Evolutionary conservation across 2,329 filamentous ascomycete genomes (phyloP).

Genomic region (Paecilomyces dactylethromorphus): DNA sequence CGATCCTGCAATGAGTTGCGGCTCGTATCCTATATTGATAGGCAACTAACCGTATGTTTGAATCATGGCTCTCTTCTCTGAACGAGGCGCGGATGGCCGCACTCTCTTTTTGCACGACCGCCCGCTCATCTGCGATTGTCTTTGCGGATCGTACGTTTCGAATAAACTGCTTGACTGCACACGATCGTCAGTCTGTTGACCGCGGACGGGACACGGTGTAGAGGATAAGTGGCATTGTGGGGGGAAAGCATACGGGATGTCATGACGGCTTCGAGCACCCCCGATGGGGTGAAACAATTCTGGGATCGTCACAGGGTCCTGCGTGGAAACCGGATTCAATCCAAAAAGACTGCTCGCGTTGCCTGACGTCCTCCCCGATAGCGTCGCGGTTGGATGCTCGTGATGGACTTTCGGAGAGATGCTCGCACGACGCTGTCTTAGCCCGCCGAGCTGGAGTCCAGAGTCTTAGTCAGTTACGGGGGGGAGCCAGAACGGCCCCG

Average conservation of each 20-base stretch:
- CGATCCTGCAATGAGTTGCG: slow-evolving; percentile 14
- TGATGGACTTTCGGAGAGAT: slow-evolving; percentile 4
- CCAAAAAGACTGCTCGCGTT: not conserved
- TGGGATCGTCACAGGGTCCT: slow-evolving; percentile 1
- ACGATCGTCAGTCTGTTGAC: slow-evolving; percentile 1
- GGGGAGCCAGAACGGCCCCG: too few species aligned
- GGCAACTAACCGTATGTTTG: slow-evolving; percentile 67
- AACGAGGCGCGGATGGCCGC: slow-evolving; percentile 96
- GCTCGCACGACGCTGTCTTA: not conserved
- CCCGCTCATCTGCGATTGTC: slow-evolving; percentile 96
- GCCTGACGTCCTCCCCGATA: not conserved
- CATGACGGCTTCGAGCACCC: slow-evolving; percentile 50
- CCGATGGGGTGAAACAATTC: slow-evolving; percentile 18
- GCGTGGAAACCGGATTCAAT: not conserved
- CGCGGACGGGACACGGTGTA: slow-evolving; percentile 1
- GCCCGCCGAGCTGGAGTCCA: not conserved
- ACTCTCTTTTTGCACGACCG: slow-evolving; percentile 98
- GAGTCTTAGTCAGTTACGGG: not conserved
- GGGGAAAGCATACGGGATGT: slow-evolving; percentile 46
- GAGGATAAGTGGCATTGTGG: slow-evolving; percentile 10
- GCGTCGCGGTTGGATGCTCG: slow-evolving; percentile 5
- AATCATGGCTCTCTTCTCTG: slow-evolving; percentile 91
- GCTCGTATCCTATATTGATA: not conserved
- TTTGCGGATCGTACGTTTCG: slow-evolving; percentile 97
- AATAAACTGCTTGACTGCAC: slow-evolving; percentile 95